A percentile compares a stretch with the other conserved stretches of the same genome.
These are phyloP conservation scores for Eucalyptus polybractea DNA, from an alignment of 345 rosid genomes.

Conservation along the genomic window DNA sequence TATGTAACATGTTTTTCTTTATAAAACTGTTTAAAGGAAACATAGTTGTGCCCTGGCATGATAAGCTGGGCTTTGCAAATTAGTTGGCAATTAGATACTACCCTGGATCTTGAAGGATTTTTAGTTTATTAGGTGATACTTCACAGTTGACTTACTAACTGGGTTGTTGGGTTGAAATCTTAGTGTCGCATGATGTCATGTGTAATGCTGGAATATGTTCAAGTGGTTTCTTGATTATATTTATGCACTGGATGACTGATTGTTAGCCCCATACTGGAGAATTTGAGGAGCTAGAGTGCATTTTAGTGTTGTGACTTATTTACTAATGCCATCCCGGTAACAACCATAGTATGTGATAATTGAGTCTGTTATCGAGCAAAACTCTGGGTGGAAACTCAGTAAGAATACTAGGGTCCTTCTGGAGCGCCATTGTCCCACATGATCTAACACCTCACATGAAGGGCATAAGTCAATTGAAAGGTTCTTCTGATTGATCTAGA, in stretches of 20 bases:
- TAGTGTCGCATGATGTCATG: neutral
- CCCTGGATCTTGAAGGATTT: neutral
- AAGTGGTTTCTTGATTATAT: neutral
- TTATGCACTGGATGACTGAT: neutral
- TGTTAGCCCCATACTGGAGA: neutral
- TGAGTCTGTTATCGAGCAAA: neutral
- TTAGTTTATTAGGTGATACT: neutral
- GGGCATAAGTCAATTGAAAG: neutral
- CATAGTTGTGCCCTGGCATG: neutral
- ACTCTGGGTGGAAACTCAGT: neutral
- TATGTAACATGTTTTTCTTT: neutral
- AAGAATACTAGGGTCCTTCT: neutral
- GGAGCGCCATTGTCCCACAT: neutral
- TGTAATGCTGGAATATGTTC: neutral
- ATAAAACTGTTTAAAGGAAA: neutral
- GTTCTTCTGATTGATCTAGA: neutral
- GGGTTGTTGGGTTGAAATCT: neutral
- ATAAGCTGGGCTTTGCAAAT: neutral
- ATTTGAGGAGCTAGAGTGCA: neutral
- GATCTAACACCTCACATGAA: neutral
- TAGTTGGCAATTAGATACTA: neutral
- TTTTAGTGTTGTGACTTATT: neutral
- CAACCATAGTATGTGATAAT: neutral
- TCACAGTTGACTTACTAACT: neutral
- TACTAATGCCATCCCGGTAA: neutral